Evolutionary conservation across 805 yeast genomes (phyloP).

Genomic region (Wickerhamomyces sydowiorum): DNA sequence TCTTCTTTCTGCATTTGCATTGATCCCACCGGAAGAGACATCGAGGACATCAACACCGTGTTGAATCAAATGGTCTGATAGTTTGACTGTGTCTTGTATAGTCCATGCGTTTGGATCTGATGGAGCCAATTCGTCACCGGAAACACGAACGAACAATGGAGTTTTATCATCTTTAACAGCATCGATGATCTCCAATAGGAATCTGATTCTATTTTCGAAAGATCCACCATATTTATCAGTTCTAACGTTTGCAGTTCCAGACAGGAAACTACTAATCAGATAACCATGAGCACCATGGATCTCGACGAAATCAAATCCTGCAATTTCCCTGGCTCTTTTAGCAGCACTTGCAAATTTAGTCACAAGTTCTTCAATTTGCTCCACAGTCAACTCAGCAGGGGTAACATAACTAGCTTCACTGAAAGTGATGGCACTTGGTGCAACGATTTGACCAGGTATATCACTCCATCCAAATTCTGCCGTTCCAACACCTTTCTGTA

Average conservation of each 20-base stretch:
- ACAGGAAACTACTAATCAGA: conserved; percentile 41
- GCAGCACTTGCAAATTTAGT: conserved; percentile 40
- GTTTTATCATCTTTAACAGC: conserved; percentile 33
- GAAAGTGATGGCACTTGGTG: conserved; percentile 37
- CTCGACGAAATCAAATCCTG: conserved; percentile 57
- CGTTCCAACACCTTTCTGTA: conserved; percentile 26
- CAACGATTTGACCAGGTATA: conserved; percentile 33
- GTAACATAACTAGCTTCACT: conserved; percentile 12
- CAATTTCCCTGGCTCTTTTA: conserved; percentile 38
- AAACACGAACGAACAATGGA: conserved; percentile 43
- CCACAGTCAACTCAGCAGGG: conserved; percentile 38
- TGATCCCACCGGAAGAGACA: conserved; percentile 49
- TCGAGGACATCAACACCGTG: conserved; percentile 48
- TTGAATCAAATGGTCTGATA: conserved; percentile 32
- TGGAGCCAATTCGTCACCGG: conserved; percentile 35
- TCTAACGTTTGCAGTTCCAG: conserved; percentile 39
- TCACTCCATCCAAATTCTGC: conserved; percentile 34
- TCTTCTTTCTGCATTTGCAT: conserved; percentile 21
- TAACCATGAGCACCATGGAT: conserved; percentile 61
- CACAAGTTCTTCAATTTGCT: conserved; percentile 36
- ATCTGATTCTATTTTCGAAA: conserved; percentile 47
- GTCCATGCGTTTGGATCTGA: conserved; percentile 33
- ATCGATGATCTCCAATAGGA: conserved; percentile 43
- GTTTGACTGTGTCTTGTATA: conserved; percentile 36
- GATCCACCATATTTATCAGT: conserved; percentile 57